phyloP scores from a whole-genome alignment of 2,329 filamentous ascomycete species.

The Periconia sp. region DNA sequence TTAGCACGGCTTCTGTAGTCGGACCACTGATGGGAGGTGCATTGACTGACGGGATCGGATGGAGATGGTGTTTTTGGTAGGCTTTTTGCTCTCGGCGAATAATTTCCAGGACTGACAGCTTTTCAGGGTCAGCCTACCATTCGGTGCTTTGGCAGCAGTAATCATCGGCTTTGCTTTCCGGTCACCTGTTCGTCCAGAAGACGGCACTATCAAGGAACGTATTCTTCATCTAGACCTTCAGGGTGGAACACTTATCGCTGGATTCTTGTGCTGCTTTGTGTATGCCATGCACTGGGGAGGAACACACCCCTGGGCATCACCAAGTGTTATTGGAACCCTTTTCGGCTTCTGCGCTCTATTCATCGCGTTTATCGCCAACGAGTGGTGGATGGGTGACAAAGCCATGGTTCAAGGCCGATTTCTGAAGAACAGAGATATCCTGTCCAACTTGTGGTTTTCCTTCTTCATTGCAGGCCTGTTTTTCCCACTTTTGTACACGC shows the following conservation, averaged over 20 bases:
- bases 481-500: slow-evolving; percentile 30
- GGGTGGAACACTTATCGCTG: slow-evolving; percentile 21
- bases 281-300: slow-evolving; percentile 33
- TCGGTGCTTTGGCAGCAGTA: slow-evolving; percentile 41
- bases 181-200: slow-evolving; percentile 13
- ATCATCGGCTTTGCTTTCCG: slow-evolving; percentile 27
- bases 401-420: slow-evolving; percentile 30
- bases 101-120: slow-evolving; percentile 7
- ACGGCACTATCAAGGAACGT: slow-evolving; percentile 16
- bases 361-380: slow-evolving; percentile 44
- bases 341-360: slow-evolving; percentile 50
- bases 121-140: slow-evolving; percentile 45
- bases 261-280: slow-evolving; percentile 26
- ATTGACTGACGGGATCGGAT: slow-evolving; percentile 44
- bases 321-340: slow-evolving; percentile 51
- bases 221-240: slow-evolving; percentile 27
- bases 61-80: slow-evolving; percentile 45
- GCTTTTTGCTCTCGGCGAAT: no score
- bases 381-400: slow-evolving; percentile 27
- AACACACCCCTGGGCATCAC: slow-evolving; percentile 47
- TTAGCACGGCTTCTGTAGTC: slow-evolving; percentile 41
- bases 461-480: slow-evolving; percentile 30
- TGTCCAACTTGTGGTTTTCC: slow-evolving; percentile 18
- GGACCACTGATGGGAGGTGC: slow-evolving; percentile 48
- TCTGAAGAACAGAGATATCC: slow-evolving; percentile 18